Conservation (phyloP, 257 asterid species). For the Penstemon barbatus region DNA sequence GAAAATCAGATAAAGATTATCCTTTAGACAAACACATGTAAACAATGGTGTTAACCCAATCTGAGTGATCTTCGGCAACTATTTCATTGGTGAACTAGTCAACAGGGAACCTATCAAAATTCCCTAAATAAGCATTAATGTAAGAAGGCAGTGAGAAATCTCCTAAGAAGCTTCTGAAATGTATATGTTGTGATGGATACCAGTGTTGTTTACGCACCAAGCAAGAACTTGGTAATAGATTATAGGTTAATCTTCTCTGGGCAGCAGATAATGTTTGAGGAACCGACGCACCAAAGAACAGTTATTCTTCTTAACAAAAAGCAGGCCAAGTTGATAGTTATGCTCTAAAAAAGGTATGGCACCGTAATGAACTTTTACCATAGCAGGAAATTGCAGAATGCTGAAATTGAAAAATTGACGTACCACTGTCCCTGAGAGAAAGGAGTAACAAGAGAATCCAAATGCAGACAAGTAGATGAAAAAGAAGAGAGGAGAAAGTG, state of each 20-base stretch:
- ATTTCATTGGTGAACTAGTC: neutral
- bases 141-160: neutral
- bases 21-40: neutral
- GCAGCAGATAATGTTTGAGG: no score
- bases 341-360: neutral
- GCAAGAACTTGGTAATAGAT: neutral
- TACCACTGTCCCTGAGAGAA: conserved; percentile 5
- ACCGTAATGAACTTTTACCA: neutral
- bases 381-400: neutral
- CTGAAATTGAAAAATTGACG: conserved; percentile 2
- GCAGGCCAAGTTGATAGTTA: neutral
- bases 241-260: neutral
- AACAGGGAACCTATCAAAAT: neutral
- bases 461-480: no score
- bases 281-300: neutral
- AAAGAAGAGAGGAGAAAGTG: neutral
- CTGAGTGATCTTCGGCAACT: neutral
- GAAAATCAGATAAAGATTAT: neutral
- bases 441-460: neutral
- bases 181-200: neutral
- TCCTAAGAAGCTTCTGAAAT: neutral
- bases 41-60: neutral
- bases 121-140: neutral
- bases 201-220: neutral
- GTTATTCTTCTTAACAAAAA: neutral